A percentile compares a stretch with the other conserved stretches of the same genome.
phyloP scores from a whole-genome alignment of 2,329 filamentous ascomycete genomes.

The Pestalotiopsis sp. region DNA sequence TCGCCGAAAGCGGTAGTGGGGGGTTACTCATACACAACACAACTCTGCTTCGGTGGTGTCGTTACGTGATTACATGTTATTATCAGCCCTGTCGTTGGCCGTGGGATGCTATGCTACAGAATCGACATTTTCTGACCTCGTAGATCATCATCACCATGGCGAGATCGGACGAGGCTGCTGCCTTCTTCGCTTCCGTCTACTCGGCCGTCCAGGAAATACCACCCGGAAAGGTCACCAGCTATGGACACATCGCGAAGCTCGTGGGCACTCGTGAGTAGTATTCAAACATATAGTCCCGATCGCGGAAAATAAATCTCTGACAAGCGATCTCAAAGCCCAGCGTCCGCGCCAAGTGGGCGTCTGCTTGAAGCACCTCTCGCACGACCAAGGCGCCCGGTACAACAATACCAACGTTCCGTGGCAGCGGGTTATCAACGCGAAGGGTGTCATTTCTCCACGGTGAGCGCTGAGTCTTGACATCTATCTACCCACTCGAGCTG shows the following conservation, averaged over 20 bases:
- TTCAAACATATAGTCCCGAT: not conserved
- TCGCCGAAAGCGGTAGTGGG: not conserved
- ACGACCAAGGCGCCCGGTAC: constrained; percentile 54
- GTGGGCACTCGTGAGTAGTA: constrained; percentile 68
- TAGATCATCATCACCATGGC: constrained; percentile 49
- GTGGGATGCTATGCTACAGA: not conserved
- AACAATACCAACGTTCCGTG: constrained; percentile 84
- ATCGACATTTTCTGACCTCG: not conserved
- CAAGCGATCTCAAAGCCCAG: constrained; percentile 52
- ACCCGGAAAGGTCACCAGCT: constrained; percentile 79
- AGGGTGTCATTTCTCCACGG: constrained; percentile 84
- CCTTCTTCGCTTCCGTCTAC: constrained; percentile 80
- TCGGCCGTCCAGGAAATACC: constrained; percentile 85
- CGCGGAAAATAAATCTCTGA: not conserved
- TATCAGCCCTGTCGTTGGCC: not conserved
- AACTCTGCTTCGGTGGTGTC: not conserved
- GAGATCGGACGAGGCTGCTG: constrained; percentile 71
- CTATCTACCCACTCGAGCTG: not conserved
- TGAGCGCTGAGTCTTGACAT: constrained; percentile 54
- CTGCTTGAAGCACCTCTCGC: constrained; percentile 83
- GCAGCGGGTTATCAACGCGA: constrained; percentile 90
- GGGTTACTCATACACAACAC: not conserved
- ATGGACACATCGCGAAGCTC: constrained; percentile 77
- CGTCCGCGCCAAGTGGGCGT: constrained; percentile 84
- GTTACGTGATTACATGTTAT: not conserved